A percentile compares a stretch with the other conserved stretches of the same genome.
Conservation (phyloP, 345 rosid species). For the Rhodamnia rubescens region DNA sequence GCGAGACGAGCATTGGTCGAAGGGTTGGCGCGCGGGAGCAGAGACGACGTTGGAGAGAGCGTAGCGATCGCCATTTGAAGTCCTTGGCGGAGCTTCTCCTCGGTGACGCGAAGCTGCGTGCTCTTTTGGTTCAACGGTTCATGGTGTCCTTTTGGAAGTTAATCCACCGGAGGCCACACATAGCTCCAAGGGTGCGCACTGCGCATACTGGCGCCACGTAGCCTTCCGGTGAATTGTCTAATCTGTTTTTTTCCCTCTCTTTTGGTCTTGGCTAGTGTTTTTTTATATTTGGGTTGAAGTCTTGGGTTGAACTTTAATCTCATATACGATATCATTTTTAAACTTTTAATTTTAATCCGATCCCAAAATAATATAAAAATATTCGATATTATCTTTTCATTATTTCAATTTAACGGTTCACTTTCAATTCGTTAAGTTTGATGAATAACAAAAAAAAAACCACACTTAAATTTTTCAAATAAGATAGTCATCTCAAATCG, state of each 20-base stretch:
- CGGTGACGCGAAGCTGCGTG: not conserved
- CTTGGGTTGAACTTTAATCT: too few species aligned
- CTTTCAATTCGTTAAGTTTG: too few species aligned
- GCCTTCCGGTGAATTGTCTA: not conserved
- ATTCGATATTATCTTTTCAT: accelerated
- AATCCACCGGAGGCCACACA: not conserved
- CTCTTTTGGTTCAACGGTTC: not conserved
- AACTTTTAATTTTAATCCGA: not conserved
- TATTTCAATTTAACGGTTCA: not conserved
- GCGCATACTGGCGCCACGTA: not conserved
- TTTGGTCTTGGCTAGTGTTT: too few species aligned
- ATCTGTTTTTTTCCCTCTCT: too few species aligned
- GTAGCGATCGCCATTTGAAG: not conserved
- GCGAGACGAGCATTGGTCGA: not conserved
- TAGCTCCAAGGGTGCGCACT: not conserved
- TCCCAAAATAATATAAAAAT: not conserved
- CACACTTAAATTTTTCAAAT: not conserved
- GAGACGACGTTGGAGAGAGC: not conserved
- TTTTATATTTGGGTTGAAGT: too few species aligned
- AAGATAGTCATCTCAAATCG: accelerated
- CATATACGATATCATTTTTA: accelerated
- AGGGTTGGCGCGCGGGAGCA: not conserved
- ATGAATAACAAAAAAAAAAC: not conserved
- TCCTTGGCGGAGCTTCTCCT: not conserved
- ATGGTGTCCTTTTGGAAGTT: not conserved